A percentile compares a stretch with the other conserved stretches of the same genome.
phyloP scores from a whole-genome alignment of 805 yeast genomes.

The Tetrapisispora iriomotensis region DNA sequence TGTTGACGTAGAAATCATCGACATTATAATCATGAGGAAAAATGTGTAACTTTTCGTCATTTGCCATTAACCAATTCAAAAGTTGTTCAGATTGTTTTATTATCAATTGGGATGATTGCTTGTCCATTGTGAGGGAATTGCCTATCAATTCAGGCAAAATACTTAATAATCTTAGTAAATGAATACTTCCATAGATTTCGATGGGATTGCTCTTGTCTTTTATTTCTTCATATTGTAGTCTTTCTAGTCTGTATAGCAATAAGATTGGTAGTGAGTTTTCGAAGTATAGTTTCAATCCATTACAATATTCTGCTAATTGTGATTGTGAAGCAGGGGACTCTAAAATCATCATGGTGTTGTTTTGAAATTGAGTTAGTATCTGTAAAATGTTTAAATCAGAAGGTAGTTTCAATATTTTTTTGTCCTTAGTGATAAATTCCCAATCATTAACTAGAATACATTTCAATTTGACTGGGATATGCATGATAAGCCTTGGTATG shows the following conservation, averaged over 20 bases:
- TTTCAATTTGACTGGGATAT: constrained; percentile 59
- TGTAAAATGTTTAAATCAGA: constrained; percentile 38
- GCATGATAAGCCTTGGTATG: constrained; percentile 36
- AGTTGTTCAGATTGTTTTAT: constrained; percentile 22
- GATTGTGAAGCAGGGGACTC: constrained; percentile 32
- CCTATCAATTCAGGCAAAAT: constrained; percentile 76
- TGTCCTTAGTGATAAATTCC: constrained; percentile 81
- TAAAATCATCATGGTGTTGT: constrained; percentile 20
- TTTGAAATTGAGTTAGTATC: constrained; percentile 45
- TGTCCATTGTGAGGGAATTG: constrained; percentile 63
- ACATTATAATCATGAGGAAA: constrained; percentile 10
- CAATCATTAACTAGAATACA: constrained; percentile 79
- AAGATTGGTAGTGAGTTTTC: constrained; percentile 44
- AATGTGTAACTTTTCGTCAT: constrained; percentile 4
- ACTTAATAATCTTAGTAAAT: constrained; percentile 65
- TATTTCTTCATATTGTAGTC: constrained; percentile 22
- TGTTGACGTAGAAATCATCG: constrained; percentile 21
- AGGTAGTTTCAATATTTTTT: constrained; percentile 60
- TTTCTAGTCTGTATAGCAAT: constrained; percentile 24
- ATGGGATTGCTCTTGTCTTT: constrained; percentile 8
- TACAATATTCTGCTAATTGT: constrained; percentile 54
- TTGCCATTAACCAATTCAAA: constrained; percentile 20
- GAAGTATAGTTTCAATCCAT: constrained; percentile 66
- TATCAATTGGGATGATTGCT: constrained; percentile 39
- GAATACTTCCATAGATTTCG: constrained; percentile 62